phyloP scores from a whole-genome alignment of 176 grass and related monocot species.

The Pontederia paniculata region DNA sequence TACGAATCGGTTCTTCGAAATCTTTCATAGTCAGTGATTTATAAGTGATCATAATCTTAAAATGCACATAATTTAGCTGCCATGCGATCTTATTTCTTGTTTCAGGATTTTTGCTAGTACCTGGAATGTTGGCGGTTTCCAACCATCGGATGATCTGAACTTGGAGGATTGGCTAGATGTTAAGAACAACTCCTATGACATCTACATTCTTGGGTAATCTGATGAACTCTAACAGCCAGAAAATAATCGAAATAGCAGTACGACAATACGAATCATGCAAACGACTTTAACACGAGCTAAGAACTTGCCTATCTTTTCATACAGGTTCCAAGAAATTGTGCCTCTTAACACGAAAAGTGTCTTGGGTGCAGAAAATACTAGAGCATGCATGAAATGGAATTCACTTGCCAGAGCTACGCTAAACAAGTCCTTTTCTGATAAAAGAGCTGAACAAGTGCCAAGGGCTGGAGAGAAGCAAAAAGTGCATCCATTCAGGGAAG shows the following conservation, averaged over 20 bases:
- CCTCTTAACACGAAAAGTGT: conserved; percentile 12
- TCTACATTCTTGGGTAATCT: conserved; percentile 12
- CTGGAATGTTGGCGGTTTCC: conserved; percentile 18
- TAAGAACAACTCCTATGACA: conserved; percentile 13
- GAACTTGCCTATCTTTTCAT: not conserved
- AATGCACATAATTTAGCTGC: not conserved
- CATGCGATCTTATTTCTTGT: not conserved
- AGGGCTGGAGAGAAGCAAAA: conserved; percentile 16
- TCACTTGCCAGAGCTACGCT: conserved; percentile 5
- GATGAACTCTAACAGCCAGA: not conserved
- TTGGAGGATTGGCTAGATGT: conserved; percentile 14
- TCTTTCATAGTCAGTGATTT: too few relatives aligned
- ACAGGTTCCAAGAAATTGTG: conserved; percentile 21
- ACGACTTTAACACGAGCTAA: not conserved
- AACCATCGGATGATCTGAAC: conserved; percentile 5
- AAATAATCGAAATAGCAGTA: not conserved
- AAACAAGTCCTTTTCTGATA: not conserved
- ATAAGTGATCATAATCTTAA: too few relatives aligned
- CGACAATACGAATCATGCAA: not conserved
- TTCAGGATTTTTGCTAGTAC: conserved; percentile 7
- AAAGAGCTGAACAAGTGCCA: not conserved
- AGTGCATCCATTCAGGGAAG: conserved; percentile 12
- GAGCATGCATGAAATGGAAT: conserved; percentile 4
- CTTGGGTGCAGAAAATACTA: conserved; percentile 3
- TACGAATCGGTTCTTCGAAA: not conserved